phyloP scores from a whole-genome alignment of 73 alveolate species.

The Paramecium pentaurelia region DNA sequence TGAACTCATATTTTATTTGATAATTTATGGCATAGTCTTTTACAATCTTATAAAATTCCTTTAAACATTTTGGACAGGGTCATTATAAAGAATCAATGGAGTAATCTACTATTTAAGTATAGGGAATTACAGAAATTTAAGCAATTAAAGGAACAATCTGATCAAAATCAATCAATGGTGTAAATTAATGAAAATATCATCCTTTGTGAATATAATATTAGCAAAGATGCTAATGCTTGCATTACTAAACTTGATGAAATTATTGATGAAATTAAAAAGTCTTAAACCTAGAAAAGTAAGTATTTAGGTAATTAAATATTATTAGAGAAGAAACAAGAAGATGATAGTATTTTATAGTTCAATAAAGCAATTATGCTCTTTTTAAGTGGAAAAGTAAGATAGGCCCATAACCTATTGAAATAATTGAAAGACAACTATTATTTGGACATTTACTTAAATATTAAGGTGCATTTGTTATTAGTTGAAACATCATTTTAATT shows the following conservation, averaged over 20 bases:
- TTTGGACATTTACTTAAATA: not conserved
- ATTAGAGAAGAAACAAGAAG: constrained; percentile 20
- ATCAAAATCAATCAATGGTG: constrained; percentile 16
- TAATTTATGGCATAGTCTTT: constrained; percentile 35
- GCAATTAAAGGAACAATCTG: constrained; percentile 27
- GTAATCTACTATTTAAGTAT: not conserved
- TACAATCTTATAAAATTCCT: not conserved
- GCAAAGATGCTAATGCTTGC: constrained; percentile 10
- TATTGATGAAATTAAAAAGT: constrained; percentile 4
- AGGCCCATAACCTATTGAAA: not conserved
- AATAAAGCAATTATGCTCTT: constrained; percentile 2
- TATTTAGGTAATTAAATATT: not conserved
- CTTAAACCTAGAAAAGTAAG: not conserved
- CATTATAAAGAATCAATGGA: constrained; percentile 28
- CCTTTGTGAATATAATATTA: not conserved
- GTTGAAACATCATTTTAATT: constrained; percentile 10
- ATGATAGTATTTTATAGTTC: not conserved
- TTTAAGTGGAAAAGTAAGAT: not conserved
- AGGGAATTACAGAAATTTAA: constrained; percentile 33
- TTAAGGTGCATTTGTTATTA: not conserved
- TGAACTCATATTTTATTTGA: not conserved
- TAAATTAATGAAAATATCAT: constrained; percentile 21
- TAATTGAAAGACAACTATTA: not conserved
- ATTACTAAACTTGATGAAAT: constrained; percentile 10
- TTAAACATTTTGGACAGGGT: not conserved